Base-by-base conservation (phyloP, 345 rosid species). In the Lumnitzera racemosa region DNA sequence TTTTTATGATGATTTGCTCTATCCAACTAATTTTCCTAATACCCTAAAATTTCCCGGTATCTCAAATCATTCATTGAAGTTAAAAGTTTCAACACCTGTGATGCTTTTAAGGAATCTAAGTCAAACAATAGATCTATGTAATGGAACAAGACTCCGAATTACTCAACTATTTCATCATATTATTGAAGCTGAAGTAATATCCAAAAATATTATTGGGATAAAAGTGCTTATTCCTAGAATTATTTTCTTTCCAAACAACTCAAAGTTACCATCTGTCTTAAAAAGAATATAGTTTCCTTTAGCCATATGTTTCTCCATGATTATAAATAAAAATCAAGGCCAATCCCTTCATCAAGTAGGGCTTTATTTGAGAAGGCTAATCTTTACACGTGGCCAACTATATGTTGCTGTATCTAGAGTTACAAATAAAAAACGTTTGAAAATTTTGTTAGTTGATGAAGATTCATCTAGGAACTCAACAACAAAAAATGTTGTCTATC, bases 31-130 rank as follows among this genome's bases (percentile, higher is more conserved):
- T 12, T 15, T 51, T 6, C 16, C 15, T 2, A 51, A 51, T 24
- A 51, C 24, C 2, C 15, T 51, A 20, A 51, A 51, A 3, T 51
- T 14, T 3, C 17, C 2, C 10, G 20, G 55, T 2, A 4, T 51
- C 2, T 20, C 55, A 11, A 51, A n/a, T 15, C 55, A 51, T 51
- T 17, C 17, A 15, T 3, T 52, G 13, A 11, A 15, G 3, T 15
- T 27, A 23, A 20, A 61, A 53, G 17, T 59, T 4, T 0, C 41
- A 0, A 12, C 49, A 4, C 60, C 43, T 4, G 17, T 59, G 1
- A 67, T 59, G 27, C 31, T 59, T 5, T 17, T 59, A 0, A 25
- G 65, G 12, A 67, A 67, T 51, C 9, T 67, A 46, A 67, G 48
- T 11, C 55, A 29, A 23, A 23, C 0, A 4, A 11, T 1, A 1